Evolutionary conservation across 2,329 filamentous ascomycete genomes (phyloP), one percentile per base, ranked within the genome.

Genomic region (Incumbomyces delicatus): DNA sequence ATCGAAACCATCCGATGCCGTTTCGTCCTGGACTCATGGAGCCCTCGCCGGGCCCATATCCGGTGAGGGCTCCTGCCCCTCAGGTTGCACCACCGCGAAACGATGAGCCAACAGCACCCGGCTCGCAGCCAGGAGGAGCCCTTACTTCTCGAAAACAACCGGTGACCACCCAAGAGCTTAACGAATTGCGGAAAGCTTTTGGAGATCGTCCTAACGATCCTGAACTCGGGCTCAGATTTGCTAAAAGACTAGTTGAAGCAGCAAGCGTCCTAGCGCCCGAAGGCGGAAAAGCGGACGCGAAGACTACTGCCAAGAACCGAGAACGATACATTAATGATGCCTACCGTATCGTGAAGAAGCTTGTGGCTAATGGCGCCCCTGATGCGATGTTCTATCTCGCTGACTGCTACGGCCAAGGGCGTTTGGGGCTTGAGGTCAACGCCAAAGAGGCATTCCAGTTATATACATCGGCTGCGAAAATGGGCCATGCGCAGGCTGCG

Each of bases 351-450:
- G 70, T 96, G 36, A 95, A 95, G 71, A 95, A 94, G 63, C 74
- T 96, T 8, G 80, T 82, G 6, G 76, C 76, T 42, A 73, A 72
- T 11, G 81, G 85, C 50, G 86, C 90, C 58, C 67, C 80, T 0
- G 88, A 94, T 7, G 89, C 90, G 27, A 94, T 95, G 80, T 98
- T 98, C 66, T 87, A 87, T 57, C 68, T 95, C 44, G 92, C 90
- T 16, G 92, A 96, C 63, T 87, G 85, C 60, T 82, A 92, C 56
- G 90, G 92, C 2, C 81, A 84, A 53, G 89, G 90, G 3, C 68
- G 78, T 7, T 76, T 96, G 17, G 87, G 89, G 4, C 69, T 86
- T 11, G 82, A 90, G 57, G 74, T 80, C 0, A 90, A 96, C 58
- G 79, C 85, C 44, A 95, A 94, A 60, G 89, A 96, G 67, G 92